phyloP scores from a whole-genome alignment of 306 rosid genomes.

The Pachyrhizus erosus region DNA sequence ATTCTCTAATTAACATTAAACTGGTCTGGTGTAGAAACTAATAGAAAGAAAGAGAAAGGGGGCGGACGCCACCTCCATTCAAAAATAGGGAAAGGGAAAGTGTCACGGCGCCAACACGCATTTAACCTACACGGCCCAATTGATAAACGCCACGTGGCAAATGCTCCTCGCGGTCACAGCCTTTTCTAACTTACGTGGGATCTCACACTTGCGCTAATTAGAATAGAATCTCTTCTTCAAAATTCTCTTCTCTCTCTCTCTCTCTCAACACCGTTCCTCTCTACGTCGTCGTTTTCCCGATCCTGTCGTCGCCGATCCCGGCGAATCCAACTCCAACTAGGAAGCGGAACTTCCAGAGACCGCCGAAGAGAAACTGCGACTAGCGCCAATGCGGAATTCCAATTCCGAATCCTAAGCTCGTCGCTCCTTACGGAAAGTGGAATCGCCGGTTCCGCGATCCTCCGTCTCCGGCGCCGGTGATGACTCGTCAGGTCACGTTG shows the following conservation, averaged over 20 bases:
- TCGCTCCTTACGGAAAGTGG: conserved; percentile 1
- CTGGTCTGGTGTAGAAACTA: not conserved
- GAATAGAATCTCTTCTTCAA: conserved; percentile 45
- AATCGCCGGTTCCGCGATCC: conserved; percentile 40
- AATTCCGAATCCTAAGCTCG: conserved; percentile 28
- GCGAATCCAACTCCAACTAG: conserved; percentile 5
- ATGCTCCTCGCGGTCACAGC: conserved; percentile 42
- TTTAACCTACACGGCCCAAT: conserved; percentile 46
- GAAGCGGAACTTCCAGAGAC: not conserved
- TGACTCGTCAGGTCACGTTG: conserved; percentile 55
- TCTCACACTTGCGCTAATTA: conserved; percentile 49
- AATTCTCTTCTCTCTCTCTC: not conserved
- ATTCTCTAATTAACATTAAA: not conserved
- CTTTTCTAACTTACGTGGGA: conserved; percentile 65
- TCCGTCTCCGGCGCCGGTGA: conserved; percentile 38
- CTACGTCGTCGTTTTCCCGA: conserved; percentile 59
- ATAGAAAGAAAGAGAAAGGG: not conserved
- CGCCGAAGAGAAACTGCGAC: not conserved
- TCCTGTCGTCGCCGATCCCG: conserved; percentile 46
- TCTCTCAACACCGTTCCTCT: conserved; percentile 3
- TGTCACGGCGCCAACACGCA: conserved; percentile 58
- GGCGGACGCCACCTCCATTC: conserved; percentile 38
- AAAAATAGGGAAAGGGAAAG: conserved; percentile 33
- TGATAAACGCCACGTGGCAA: conserved; percentile 44
- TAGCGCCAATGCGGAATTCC: conserved; percentile 49